Evolutionary conservation across 75 land plant species (phyloP), one percentile per base, ranked within the genome.

Genomic region (Pinus albicaulis): DNA sequence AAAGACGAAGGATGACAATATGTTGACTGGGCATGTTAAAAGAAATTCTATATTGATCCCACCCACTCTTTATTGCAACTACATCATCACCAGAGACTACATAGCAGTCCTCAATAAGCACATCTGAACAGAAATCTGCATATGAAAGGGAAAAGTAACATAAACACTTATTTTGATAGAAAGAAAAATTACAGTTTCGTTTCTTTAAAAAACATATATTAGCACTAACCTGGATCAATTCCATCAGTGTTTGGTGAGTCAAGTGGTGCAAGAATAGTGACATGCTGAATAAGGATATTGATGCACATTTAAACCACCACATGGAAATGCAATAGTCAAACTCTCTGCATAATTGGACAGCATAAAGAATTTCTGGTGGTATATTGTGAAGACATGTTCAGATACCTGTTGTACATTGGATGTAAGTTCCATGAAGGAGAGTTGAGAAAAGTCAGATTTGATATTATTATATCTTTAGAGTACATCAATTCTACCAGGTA

Each of bases 341-440:
- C 41, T 7, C n/a, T 68, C 52, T 41, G 52, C 53, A 41, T 10
- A 36, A 68, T 10, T 68, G 71, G 22, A 20, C 34, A 38, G 3
- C 52, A 68, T 8, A 68, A 11, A 41, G 52, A 20, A 36, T 38
- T 38, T 20, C 12, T 68, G 71, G 24, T 19, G 38, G 17, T 44
- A 19, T 68, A 19, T 52, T 38, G 19, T 36, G n/a, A 41, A 3
- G 41, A 2, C 2, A 64, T 17, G 17, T 63, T 38, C 16, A 20
- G 24, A 60, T 55, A 66, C 91, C 91, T 89, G 92, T 90, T 76
- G 52, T 90, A 92, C 22, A 92, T 92, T 53, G 94, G 94, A 74
- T 92, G 94, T 26, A 92, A 59, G 74, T 86, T 92, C 94, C 94
- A 92, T 8, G 85, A 60, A 12, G 94, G 90, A 19, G 94, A 90